Base-by-base conservation (phyloP, 1,284 basidiomycete genomes). In the Tremellales sp. region DNA sequence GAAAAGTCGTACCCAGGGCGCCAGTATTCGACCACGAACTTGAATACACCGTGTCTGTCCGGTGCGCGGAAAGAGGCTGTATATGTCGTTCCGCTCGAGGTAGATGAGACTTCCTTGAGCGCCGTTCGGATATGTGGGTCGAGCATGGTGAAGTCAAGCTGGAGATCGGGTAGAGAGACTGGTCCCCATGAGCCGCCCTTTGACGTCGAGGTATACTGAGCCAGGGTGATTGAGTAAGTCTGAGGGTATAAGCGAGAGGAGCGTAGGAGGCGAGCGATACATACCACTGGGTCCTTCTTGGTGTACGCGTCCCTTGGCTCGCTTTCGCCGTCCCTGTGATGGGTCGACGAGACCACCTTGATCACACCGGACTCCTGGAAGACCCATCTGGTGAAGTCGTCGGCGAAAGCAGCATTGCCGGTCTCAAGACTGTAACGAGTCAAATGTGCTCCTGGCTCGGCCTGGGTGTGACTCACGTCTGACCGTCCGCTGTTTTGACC, bases 1-100 rank as follows among this genome's bases (percentile, higher is more conserved):
- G 36, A 39, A 39, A 7, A 13, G 19, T 82, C 66, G n/a, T 61
- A 89, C 80, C 93, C 93, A 65, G 83, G 84, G 48, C 94, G 84
- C 68, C 87, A 89, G 76, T 90, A 85, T 73, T 93, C 82, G 40
- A 97, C 77, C 23, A 89, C 79, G 69, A 98, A 93, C 67, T 97
- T 97, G 81, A 96, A 98, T 12, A 98, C 96, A 40, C 96, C 94
- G 70, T 98, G 96, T 49, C 91, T 78, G 75, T 97, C 94, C 3
- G 94, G 94, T 3, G 86, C 84, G 37, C 83, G 82, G 81, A 98
- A 93, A 2, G 80, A 81, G 3, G 85, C 80, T 10, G 80, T 78
- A 76, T 92, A 97, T 55, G 80, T 81, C 25, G 70, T 64, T 1
- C 50, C 53, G 17, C 43, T 37, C 2, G 22, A 42, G n/a, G 56